A percentile compares a stretch with the other conserved stretches of the same genome.
These are phyloP conservation scores for Colletotrichum sp. DNA, from an alignment of 2,329 filamentous ascomycete genomes.

Conservation along the genomic window DNA sequence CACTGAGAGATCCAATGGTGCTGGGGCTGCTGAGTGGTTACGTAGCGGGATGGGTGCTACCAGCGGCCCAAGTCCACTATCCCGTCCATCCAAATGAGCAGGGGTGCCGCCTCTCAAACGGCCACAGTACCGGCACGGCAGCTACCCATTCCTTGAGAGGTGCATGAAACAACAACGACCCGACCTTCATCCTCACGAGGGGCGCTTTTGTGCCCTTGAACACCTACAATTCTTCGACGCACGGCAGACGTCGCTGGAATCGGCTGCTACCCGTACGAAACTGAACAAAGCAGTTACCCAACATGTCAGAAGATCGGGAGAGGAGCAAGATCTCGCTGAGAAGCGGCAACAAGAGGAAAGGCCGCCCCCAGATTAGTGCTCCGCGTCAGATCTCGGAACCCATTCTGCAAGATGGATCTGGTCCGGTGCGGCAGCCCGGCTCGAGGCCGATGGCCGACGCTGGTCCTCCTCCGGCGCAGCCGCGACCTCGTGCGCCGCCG, in stretches of 20 bases:
- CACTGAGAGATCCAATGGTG: not conserved
- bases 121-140: slow-evolving; percentile 9
- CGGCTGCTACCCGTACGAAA: not conserved
- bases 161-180: slow-evolving; percentile 15
- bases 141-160: slow-evolving; percentile 6
- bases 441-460: slow-evolving; percentile 21
- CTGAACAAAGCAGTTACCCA: slow-evolving; percentile 17
- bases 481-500: slow-evolving; percentile 43
- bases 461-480: slow-evolving; percentile 6
- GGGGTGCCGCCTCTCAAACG: not conserved
- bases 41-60: slow-evolving; percentile 9
- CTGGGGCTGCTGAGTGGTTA: not conserved
- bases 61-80: not conserved
- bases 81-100: not conserved
- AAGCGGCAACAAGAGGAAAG: slow-evolving; percentile 63
- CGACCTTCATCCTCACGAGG: not conserved
- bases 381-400: slow-evolving; percentile 68
- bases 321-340: slow-evolving; percentile 67
- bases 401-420: slow-evolving; percentile 52
- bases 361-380: slow-evolving; percentile 65
- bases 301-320: slow-evolving; percentile 62
- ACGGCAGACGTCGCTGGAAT: not conserved
- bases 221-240: not conserved
- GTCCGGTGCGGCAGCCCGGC: slow-evolving; percentile 26
- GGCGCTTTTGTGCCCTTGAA: not conserved